Evolutionary conservation across 225 moss, liverwort and hornwort species (phyloP).

Genomic region (Climacium dendroides): DNA sequence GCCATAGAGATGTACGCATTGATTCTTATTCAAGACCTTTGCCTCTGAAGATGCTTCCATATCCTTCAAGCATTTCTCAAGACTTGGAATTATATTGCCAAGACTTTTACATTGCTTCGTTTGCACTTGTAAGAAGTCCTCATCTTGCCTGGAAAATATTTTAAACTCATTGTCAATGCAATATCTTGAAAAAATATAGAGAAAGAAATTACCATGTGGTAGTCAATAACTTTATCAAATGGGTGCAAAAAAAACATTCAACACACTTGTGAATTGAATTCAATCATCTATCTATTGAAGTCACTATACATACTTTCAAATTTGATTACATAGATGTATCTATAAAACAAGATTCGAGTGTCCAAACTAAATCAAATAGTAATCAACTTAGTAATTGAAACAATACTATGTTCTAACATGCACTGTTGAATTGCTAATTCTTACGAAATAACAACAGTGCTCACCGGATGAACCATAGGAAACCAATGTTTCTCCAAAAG

Average conservation of each 20-base stretch:
- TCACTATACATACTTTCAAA: not conserved
- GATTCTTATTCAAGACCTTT: not conserved
- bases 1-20: not conserved
- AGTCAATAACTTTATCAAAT: not conserved
- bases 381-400: not conserved
- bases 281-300: not conserved
- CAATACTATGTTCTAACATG: not conserved
- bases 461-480: not conserved
- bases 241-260: too few species aligned
- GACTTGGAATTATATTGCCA: accelerated
- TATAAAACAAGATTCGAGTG: too few species aligned
- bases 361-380: too few species aligned
- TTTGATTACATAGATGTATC: too few species aligned
- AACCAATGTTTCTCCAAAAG: not conserved
- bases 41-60: not conserved
- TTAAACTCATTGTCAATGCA: too few species aligned
- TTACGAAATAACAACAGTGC: accelerated
- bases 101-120: not conserved
- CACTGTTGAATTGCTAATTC: accelerated
- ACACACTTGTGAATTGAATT: too few species aligned
- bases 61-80: not conserved
- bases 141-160: not conserved
- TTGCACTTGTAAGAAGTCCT: not conserved
- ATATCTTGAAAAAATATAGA: not conserved
- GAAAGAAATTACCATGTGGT: not conserved